Conservation (phyloP, 352 stramenopile species). For the Globisporangium canariense region DNA sequence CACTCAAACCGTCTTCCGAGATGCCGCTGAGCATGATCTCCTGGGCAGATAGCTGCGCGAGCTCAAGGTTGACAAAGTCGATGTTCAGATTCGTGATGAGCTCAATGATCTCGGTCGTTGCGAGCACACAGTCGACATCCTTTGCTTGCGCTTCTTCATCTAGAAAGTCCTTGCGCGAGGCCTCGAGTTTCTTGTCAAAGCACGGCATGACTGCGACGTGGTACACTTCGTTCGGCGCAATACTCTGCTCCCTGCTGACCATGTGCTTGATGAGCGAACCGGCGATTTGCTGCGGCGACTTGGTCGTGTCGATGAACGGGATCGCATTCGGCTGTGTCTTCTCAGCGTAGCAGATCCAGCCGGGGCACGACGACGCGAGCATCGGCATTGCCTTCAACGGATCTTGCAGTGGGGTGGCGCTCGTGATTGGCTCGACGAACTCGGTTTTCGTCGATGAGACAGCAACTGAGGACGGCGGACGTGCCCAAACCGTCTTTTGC, state of each 20-base stretch:
- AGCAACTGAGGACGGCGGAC: conserved; percentile 66
- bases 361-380: conserved; percentile 95
- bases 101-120: conserved; percentile 78
- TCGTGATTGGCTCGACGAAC: conserved; percentile 55
- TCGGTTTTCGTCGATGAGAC: conserved; percentile 67
- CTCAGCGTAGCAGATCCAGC: conserved; percentile 97
- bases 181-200: conserved; percentile 99
- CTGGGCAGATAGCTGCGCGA: conserved; percentile 56
- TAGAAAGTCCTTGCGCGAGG: conserved; percentile 89
- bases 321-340: conserved; percentile 95
- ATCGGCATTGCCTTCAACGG: conserved; percentile 85
- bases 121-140: conserved; percentile 95
- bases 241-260: conserved; percentile 53
- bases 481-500: conserved; percentile 61
- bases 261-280: conserved; percentile 80
- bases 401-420: conserved; percentile 53
- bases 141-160: conserved; percentile 59
- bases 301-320: conserved; percentile 93
- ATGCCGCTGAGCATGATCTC: conserved; percentile 74
- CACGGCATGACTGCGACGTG: conserved; percentile 97
- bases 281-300: conserved; percentile 95
- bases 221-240: conserved; percentile 76
- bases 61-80: conserved; percentile 63
- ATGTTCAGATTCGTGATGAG: conserved; percentile 54
- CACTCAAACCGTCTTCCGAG: conserved; percentile 40